Percentiles rank a stretch among this genome's conserved stretches.
These are phyloP conservation scores for Talaromyces sp. DNA, from an alignment of 2,329 filamentous ascomycete species.

Conservation along the genomic window DNA sequence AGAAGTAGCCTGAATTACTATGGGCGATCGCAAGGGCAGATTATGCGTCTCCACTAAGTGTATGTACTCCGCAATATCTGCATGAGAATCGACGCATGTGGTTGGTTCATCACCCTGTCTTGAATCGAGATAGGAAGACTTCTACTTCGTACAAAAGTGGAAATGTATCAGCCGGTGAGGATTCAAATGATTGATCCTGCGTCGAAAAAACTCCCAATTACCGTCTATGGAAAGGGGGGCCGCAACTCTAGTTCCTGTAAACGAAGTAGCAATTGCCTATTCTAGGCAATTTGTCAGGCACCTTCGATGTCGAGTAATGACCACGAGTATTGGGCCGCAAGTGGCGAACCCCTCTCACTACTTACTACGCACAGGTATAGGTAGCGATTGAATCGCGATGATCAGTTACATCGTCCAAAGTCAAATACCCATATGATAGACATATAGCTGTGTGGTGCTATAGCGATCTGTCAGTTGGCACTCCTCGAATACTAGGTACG, in stretches of 20 bases:
- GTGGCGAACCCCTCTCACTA: neutral
- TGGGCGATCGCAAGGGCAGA: neutral
- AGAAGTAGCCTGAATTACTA: neutral
- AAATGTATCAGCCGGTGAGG: neutral
- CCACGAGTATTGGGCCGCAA: neutral
- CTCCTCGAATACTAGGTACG: neutral
- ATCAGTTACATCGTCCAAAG: neutral
- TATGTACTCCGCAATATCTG: slow-evolving; percentile 5
- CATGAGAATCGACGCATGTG: neutral
- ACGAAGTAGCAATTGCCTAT: neutral
- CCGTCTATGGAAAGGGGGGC: too few species aligned
- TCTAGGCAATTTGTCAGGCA: neutral
- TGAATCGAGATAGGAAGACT: neutral
- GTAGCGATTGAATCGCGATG: neutral
- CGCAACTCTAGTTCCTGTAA: too few species aligned
- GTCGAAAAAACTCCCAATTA: too few species aligned
- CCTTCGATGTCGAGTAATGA: neutral
- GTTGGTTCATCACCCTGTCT: neutral
- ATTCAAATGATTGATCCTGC: neutral
- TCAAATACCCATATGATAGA: neutral
- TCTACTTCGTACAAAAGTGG: neutral
- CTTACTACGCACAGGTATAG: neutral
- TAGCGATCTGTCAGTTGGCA: neutral
- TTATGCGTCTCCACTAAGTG: neutral
- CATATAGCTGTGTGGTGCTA: neutral